phyloP scores from a whole-genome alignment of 371 early-diverging fungal genomes.

The Sporodiniella umbellata region DNA sequence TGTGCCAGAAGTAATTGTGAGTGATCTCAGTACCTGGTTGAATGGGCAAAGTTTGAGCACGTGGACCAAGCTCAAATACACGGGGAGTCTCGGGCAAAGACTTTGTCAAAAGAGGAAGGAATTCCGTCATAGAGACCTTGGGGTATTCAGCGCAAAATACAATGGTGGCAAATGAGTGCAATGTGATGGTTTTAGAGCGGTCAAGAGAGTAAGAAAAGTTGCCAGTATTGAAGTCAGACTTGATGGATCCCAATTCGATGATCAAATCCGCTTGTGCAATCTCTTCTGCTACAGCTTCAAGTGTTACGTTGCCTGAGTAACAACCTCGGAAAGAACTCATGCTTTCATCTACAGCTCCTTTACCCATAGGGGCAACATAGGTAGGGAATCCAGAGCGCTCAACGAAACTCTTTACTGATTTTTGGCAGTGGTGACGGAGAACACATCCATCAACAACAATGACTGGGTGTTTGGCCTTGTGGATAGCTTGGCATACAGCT shows the following conservation, averaged over 20 bases:
- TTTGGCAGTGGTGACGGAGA: conserved; percentile 30
- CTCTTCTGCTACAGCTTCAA: conserved; percentile 26
- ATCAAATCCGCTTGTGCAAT: conserved; percentile 40
- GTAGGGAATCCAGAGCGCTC: conserved; percentile 36
- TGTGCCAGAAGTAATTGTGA: conserved; percentile 46
- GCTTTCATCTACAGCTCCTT: conserved; percentile 36
- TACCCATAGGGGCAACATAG: conserved; percentile 47
- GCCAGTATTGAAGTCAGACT: conserved; percentile 54
- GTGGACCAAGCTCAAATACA: conserved; percentile 14
- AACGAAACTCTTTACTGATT: conserved; percentile 26
- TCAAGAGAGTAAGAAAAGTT: conserved; percentile 37
- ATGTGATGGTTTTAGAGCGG: conserved; percentile 30
- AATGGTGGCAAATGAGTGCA: conserved; percentile 33
- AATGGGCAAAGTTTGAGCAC: conserved; percentile 13
- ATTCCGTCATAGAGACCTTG: conserved; percentile 35
- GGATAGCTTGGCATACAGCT: conserved; percentile 22
- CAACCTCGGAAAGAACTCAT: conserved; percentile 35
- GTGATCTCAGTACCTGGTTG: conserved; percentile 26
- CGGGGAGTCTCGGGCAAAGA: conserved; percentile 24
- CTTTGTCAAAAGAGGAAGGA: conserved; percentile 29
- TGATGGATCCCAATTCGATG: conserved; percentile 43
- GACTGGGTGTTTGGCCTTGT: conserved; percentile 30
- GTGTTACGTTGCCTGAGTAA: conserved; percentile 37
- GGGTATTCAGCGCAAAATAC: conserved; percentile 37
- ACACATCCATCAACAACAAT: conserved; percentile 48